Evolutionary conservation across 768 basidiomycete species (phyloP).

Genomic region (Gloeopeniophorella convolvens): DNA sequence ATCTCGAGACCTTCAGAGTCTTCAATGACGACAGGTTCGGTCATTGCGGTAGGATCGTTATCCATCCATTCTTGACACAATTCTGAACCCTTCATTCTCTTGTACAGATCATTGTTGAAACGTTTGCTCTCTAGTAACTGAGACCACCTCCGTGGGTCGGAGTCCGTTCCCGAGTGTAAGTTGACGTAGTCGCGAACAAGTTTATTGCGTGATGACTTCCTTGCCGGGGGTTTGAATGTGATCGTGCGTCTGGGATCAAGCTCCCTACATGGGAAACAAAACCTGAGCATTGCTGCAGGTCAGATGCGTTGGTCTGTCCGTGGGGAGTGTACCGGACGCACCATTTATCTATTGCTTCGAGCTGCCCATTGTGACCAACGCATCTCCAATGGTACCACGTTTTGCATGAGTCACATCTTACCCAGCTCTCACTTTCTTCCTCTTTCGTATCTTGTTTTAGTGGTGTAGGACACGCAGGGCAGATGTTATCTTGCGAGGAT

Average conservation of each 20-base stretch:
- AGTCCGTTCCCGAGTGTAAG: slow-evolving; percentile 56
- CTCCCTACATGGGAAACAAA: slow-evolving; percentile 56
- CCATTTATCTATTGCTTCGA: slow-evolving; percentile 75
- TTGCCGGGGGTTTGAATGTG: slow-evolving; percentile 69
- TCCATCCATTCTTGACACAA: slow-evolving; percentile 73
- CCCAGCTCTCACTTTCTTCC: slow-evolving; percentile 69
- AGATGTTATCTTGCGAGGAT: slow-evolving; percentile 11
- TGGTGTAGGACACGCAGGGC: slow-evolving; percentile 19
- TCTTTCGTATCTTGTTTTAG: slow-evolving; percentile 21
- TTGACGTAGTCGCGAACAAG: slow-evolving; percentile 74
- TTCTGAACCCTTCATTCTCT: slow-evolving; percentile 56
- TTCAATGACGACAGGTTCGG: slow-evolving; percentile 78
- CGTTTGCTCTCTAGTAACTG: slow-evolving; percentile 62
- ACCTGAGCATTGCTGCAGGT: too few species aligned
- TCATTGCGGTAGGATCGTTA: slow-evolving; percentile 64
- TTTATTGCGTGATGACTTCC: slow-evolving; percentile 76
- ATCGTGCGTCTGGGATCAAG: slow-evolving; percentile 56
- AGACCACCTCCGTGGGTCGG: slow-evolving; percentile 56
- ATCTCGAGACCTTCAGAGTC: slow-evolving; percentile 79
- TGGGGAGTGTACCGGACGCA: slow-evolving; percentile 36
- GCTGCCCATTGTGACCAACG: slow-evolving; percentile 57
- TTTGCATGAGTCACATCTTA: slow-evolving; percentile 76
- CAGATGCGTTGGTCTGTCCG: too few species aligned
- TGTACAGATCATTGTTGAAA: slow-evolving; percentile 59
- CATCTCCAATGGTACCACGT: slow-evolving; percentile 84